Base-by-base conservation (phyloP, 805 yeast genomes). In the Ogataea polymorpha region DNA sequence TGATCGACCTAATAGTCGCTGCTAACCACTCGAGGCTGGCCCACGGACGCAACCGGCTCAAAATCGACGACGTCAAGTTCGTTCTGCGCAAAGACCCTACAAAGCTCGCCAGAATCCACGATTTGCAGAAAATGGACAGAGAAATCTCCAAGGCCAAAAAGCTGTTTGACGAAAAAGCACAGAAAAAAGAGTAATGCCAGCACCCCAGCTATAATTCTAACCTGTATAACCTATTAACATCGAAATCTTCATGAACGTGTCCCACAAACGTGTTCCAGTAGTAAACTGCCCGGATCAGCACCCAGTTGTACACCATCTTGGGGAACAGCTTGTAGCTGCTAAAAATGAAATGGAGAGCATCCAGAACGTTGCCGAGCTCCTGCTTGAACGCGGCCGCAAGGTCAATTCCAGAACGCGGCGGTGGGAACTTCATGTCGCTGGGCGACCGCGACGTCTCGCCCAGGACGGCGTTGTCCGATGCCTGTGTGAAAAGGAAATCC, bases 231-330 rank as follows among this genome's bases (percentile, higher is more conserved):
- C 65, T 50, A 16, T 55, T 44, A 9, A 52, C 39, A 44, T 62
- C 65, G 34, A 62, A 62, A 34, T 62, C 65, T 23, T 59, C 57
- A 13, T 59, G 48, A 23, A 59, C 66, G 31, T 71, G 73, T n/a
- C 95, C 96, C 41, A 87, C 71, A 56, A 87, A 85, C 26, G 59
- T 59, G 55, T 83, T 80, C 96, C 96, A 91, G 59, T 75, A 71
- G 28, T 70, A 66, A 43, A 72, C 74, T 26, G 75, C 33, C 45
- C 79, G 68, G 40, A 71, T 65, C 35, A 88, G 49, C 8, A 65
- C 49, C 41, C 77, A 49, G 26, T 75, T 71, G 64, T 74, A 77
- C 1, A 85, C 29, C 40, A 79, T 74, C 41, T 68, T 67, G 9
- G 97, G 97, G 48, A 91, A 73, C 28, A 80, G 72, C 35, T 71